These are phyloP conservation scores for Cydonia oblonga DNA, from an alignment of 331 rosid species.

Conservation along the genomic window DNA sequence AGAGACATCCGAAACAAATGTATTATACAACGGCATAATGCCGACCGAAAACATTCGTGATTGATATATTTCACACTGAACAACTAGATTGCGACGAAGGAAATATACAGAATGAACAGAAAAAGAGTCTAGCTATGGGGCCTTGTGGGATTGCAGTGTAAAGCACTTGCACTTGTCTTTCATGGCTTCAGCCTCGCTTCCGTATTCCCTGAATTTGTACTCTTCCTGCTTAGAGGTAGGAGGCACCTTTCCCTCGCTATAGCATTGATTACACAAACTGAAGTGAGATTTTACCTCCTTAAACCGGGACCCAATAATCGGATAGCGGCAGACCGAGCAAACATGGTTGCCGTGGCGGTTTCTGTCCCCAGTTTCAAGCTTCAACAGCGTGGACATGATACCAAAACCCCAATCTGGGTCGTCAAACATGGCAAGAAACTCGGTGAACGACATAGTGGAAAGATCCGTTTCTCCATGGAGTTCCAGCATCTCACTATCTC, in stretches of 20 bases:
- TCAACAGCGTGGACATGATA: constrained; percentile 35
- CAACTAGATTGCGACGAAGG: constrained; percentile 11
- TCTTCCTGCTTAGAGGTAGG: constrained; percentile 37
- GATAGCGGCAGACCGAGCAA: constrained; percentile 44
- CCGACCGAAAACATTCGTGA: constrained; percentile 22
- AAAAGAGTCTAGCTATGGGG: constrained; percentile 7
- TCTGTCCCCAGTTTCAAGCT: constrained; percentile 40
- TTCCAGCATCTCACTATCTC: constrained; percentile 28
- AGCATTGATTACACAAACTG: constrained; percentile 43
- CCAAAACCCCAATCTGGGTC: constrained; percentile 48
- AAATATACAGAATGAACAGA: not conserved
- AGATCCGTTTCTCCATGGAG: constrained; percentile 29
- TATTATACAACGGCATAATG: constrained; percentile 24
- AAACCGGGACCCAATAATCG: constrained; percentile 37
- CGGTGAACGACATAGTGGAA: constrained; percentile 29
- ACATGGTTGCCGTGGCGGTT: constrained; percentile 37
- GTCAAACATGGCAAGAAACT: constrained; percentile 34
- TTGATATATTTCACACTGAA: constrained; percentile 27
- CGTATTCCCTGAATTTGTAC: constrained; percentile 39
- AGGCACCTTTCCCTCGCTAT: constrained; percentile 50
- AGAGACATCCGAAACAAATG: constrained; percentile 5
- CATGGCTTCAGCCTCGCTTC: constrained; percentile 30
- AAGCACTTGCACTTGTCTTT: constrained; percentile 42
- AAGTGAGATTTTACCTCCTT: constrained; percentile 39
- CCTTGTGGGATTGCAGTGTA: constrained; percentile 23